phyloP scores from a whole-genome alignment of 257 asterid species.

The Solanum piurae region DNA sequence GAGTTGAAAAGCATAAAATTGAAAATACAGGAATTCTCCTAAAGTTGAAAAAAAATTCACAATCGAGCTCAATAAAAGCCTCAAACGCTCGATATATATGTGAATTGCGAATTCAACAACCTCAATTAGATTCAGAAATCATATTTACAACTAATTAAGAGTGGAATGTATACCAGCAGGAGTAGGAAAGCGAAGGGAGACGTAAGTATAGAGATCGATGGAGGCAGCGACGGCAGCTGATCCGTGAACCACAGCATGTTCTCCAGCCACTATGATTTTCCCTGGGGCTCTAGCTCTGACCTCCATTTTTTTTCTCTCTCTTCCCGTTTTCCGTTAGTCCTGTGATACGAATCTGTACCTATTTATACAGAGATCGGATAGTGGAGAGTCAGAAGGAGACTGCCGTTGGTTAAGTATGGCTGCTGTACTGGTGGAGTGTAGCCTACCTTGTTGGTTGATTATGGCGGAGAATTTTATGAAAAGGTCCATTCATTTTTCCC shows the following conservation, averaged over 20 bases:
- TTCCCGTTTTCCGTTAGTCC: not conserved
- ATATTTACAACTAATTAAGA: not conserved
- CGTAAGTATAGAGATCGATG: conserved; percentile 86
- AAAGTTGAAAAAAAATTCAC: not conserved
- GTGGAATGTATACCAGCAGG: conserved; percentile 42
- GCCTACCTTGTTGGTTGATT: not conserved
- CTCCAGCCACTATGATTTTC: conserved; percentile 89
- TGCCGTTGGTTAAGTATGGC: not conserved
- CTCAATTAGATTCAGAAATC: not conserved
- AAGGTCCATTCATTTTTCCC: too few species aligned
- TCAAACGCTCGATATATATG: not conserved
- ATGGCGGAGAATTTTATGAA: not conserved
- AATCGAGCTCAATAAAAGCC: not conserved
- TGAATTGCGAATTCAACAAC: not conserved
- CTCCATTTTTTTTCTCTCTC: conserved; percentile 41
- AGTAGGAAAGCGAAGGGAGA: conserved; percentile 74
- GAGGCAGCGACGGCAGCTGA: conserved; percentile 98
- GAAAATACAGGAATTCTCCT: not conserved
- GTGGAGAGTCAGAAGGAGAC: not conserved
- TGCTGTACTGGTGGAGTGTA: not conserved
- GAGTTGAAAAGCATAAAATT: not conserved
- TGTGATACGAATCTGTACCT: not conserved
- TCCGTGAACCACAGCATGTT: conserved; percentile 98
- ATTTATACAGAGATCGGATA: not conserved
- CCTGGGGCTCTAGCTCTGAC: conserved; percentile 97